phyloP scores from a whole-genome alignment of 495 filamentous ascomycete genomes.

The Aspergillus nidulans region DNA sequence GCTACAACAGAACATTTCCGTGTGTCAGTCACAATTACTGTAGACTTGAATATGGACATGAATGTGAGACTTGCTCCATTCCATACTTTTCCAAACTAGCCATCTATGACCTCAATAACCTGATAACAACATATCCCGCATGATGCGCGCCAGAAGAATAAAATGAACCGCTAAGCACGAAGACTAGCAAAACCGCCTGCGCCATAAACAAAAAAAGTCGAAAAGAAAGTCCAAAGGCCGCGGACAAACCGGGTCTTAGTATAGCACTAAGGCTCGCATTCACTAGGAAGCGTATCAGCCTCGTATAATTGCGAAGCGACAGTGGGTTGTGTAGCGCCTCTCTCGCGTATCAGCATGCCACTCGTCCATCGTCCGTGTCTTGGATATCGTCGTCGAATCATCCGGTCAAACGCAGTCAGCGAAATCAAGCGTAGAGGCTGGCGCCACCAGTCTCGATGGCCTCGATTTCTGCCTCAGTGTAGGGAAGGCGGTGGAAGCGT shows the following conservation, averaged over 20 bases:
- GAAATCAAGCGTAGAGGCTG: conserved; percentile 51
- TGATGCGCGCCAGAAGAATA: conserved; percentile 24
- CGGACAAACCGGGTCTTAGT: conserved; percentile 3
- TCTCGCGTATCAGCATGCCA: conserved; percentile 6
- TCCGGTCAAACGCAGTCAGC: background rate
- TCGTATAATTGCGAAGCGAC: background rate
- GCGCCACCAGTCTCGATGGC: conserved; percentile 91
- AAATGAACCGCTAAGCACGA: conserved; percentile 28
- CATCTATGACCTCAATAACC: conserved; percentile 21
- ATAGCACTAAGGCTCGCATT: conserved; percentile 2
- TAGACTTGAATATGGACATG: background rate
- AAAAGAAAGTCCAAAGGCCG: conserved; percentile 14
- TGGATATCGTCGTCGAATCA: conserved; percentile 19
- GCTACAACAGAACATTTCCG: background rate
- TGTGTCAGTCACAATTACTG: background rate
- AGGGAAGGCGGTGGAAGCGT: conserved; percentile 70
- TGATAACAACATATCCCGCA: conserved; percentile 20
- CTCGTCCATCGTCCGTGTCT: conserved; percentile 13
- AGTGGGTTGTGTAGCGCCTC: background rate
- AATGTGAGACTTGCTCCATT: conserved; percentile 8
- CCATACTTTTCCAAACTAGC: conserved; percentile 24
- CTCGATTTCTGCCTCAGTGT: conserved; percentile 83
- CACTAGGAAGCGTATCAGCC: background rate
- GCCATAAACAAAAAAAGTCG: conserved; percentile 21
- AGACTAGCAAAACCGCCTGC: conserved; percentile 40